Evolutionary conservation across 805 yeast species (phyloP).

Genomic region (Candida boidinii): DNA sequence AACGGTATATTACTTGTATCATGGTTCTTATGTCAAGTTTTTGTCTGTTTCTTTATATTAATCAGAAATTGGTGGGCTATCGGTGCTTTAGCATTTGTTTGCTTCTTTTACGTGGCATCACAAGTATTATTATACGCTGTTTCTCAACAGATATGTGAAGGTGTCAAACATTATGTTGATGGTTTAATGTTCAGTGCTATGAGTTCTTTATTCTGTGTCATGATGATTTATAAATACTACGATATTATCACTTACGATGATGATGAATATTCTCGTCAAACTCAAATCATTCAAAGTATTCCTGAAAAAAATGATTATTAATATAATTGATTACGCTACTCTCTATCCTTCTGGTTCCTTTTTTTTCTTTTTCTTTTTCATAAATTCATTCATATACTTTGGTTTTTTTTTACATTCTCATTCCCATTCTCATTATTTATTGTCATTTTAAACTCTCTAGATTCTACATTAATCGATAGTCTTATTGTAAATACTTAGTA

Average conservation of each 20-base stretch:
- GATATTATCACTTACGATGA: conserved; percentile 93
- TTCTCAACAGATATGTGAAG: conserved; percentile 55
- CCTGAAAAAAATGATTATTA: conserved; percentile 9
- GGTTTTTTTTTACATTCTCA: no score
- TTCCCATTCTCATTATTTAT: no score
- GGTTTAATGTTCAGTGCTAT: conserved; percentile 81
- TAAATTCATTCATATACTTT: no score
- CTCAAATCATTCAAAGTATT: conserved; percentile 17
- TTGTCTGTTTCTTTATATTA: conserved; percentile 59
- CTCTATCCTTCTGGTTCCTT: no score
- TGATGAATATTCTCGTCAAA: conserved; percentile 58
- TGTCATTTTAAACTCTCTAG: no score
- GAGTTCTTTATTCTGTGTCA: conserved; percentile 70
- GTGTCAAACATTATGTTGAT: conserved; percentile 79
- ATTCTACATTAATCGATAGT: no score
- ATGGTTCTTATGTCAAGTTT: conserved; percentile 60
- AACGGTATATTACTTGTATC: conserved; percentile 58
- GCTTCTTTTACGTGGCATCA: conserved; percentile 71
- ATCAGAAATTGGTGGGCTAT: conserved; percentile 74
- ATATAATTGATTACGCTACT: no score
- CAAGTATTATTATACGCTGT: conserved; percentile 69
- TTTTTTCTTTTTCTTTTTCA: no score
- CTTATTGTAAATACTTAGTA: no score
- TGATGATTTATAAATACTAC: conserved; percentile 97
- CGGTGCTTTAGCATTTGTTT: conserved; percentile 70